A percentile compares a stretch with the other conserved stretches of the same genome.
phyloP scores from a whole-genome alignment of 345 rosid species.

The Microthlaspi erraticum region DNA sequence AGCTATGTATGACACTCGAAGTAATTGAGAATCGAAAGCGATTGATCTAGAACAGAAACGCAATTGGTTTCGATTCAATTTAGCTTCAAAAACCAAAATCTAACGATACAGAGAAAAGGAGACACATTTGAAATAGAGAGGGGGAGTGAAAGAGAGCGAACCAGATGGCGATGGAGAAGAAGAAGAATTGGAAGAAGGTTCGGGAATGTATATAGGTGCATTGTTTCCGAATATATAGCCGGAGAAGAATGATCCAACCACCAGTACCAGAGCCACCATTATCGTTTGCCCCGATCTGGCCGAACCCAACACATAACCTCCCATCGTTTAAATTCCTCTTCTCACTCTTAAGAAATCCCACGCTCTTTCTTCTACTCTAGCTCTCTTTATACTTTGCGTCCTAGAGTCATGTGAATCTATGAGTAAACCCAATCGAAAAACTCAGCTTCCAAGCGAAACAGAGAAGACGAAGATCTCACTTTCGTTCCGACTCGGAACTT shows the following conservation, averaged over 20 bases:
- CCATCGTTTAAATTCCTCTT: constrained; percentile 49
- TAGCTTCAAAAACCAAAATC: neutral
- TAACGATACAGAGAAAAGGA: constrained; percentile 25
- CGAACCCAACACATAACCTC: constrained; percentile 59
- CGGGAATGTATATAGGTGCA: constrained; percentile 59
- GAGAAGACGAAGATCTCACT: constrained; percentile 15
- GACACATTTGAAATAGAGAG: constrained; percentile 36
- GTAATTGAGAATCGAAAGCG: neutral
- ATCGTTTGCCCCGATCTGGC: constrained; percentile 82
- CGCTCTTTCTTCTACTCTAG: neutral
- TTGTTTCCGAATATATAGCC: constrained; percentile 84
- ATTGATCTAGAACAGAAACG: constrained; percentile 6
- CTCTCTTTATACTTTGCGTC: constrained; percentile 13
- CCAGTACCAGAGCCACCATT: constrained; percentile 69
- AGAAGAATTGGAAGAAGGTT: constrained; percentile 33
- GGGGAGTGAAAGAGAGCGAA: constrained; percentile 32
- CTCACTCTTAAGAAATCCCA: neutral
- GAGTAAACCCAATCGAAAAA: constrained; percentile 15
- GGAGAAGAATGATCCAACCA: constrained; percentile 78
- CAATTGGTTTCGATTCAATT: neutral
- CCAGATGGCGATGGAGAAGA: constrained; percentile 47
- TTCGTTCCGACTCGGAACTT: constrained; percentile 9
- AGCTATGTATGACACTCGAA: neutral
- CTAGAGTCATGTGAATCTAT: constrained; percentile 25
- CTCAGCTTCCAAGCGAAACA: constrained; percentile 10